These are phyloP conservation scores for Butyriboletus loyo DNA, from an alignment of 768 basidiomycete genomes.

Conservation along the genomic window DNA sequence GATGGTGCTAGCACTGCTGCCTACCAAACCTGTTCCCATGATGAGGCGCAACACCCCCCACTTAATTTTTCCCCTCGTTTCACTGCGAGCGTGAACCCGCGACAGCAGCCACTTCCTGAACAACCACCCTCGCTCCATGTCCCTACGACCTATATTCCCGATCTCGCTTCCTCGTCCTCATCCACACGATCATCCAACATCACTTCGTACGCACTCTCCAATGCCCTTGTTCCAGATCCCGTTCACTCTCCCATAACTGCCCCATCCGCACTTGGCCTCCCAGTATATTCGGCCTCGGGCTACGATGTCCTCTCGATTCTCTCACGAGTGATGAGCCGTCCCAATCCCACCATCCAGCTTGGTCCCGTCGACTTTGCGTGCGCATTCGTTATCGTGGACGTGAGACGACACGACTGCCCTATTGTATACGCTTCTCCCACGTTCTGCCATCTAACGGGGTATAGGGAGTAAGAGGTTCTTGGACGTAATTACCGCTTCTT, in stretches of 20 bases:
- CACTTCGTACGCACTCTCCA: constrained; percentile 3
- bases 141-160: constrained; percentile 4
- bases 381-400: constrained; percentile 89
- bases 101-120: constrained; percentile 7
- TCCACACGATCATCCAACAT: constrained; percentile 5
- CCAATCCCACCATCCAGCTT: constrained; percentile 69
- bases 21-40: neutral
- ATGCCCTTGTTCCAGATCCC: neutral
- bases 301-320: constrained; percentile 88
- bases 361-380: constrained; percentile 93
- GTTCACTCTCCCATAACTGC: constrained; percentile 11
- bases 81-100: neutral
- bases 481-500: constrained; percentile 91
- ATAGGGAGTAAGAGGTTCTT: constrained; percentile 69
- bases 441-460: constrained; percentile 78
- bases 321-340: constrained; percentile 69
- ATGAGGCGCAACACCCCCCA: neutral
- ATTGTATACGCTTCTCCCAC: constrained; percentile 89
- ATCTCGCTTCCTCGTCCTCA: neutral
- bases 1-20: neutral
- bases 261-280: constrained; percentile 39
- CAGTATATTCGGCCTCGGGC: constrained; percentile 86
- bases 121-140: neutral
- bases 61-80: neutral
- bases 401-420: constrained; percentile 74